Percentiles rank a stretch among this genome's conserved stretches.
Evolutionary conservation across 1,139 yeast species (phyloP).

Genomic region (Candida tetrigidarum): DNA sequence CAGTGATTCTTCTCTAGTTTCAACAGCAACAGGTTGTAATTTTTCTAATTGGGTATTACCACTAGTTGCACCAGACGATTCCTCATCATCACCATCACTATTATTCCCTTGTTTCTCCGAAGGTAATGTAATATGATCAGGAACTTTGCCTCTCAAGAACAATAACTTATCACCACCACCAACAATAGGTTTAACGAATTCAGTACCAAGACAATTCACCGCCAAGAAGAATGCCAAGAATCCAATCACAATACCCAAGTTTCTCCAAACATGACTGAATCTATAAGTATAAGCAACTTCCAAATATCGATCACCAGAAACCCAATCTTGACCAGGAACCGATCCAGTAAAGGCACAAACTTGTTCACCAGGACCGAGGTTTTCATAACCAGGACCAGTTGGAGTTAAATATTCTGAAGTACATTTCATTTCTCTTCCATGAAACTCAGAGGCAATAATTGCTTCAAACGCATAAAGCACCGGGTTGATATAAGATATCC

Average conservation of each 20-base stretch:
- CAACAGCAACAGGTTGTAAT: slow-evolving; percentile 14
- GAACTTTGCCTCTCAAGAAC: slow-evolving; percentile 59
- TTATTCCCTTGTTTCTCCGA: slow-evolving; percentile 21
- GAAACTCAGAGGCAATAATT: slow-evolving; percentile 58
- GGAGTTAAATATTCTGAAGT: slow-evolving; percentile 46
- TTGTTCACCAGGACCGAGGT: slow-evolving; percentile 38
- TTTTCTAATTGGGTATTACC: neutral
- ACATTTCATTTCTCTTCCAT: slow-evolving; percentile 58
- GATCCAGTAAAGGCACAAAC: slow-evolving; percentile 59
- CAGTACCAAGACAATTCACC: slow-evolving; percentile 52
- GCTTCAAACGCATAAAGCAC: slow-evolving; percentile 60
- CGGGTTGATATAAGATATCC: slow-evolving; percentile 65
- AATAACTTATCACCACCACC: slow-evolving; percentile 63
- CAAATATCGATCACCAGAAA: slow-evolving; percentile 54
- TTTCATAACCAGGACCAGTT: slow-evolving; percentile 52
- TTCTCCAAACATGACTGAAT: slow-evolving; percentile 63
- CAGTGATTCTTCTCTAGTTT: slow-evolving; percentile 13
- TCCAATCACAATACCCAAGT: slow-evolving; percentile 62
- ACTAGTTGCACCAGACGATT: slow-evolving; percentile 10
- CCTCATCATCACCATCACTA: too few species aligned
- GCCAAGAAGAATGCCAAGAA: slow-evolving; percentile 55
- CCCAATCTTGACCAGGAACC: slow-evolving; percentile 44
- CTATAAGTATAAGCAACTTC: slow-evolving; percentile 44
- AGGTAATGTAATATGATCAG: slow-evolving; percentile 28
- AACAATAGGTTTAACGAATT: slow-evolving; percentile 52